Base-by-base conservation (phyloP, 169 alveolate species). In the Sarcocystis neurona region DNA sequence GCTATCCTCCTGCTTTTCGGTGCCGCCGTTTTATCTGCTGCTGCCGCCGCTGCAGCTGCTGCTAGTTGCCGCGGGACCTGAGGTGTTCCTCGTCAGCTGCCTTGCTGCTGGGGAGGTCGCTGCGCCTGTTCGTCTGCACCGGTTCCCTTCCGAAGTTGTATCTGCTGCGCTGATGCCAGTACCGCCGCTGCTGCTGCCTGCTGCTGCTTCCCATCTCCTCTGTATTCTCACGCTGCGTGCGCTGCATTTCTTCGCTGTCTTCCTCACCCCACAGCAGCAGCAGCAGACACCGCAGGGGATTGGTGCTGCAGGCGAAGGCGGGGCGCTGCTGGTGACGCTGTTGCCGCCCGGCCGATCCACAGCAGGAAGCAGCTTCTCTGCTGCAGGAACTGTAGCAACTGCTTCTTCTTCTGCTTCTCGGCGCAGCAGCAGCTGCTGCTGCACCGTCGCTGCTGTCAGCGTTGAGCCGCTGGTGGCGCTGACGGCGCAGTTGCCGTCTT, bases 131-230 rank as follows among this genome's bases (percentile, higher is more conserved):
- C n/a, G n/a, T n/a, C 56, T 53, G 82, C 30, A 39, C 41, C 56
- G 82, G 82, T 2, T 53, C 82, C 8, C 82, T 72, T 12, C 53
- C 66, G 82, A 72, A 30, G 41, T 72, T 27, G 39, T 72, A n/a
- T 72, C 82, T 12, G 82, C 41, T 5, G 39, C 18, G 43, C 56
- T 72, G 41, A 39, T 53, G 47, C 82, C 82, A 27, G 82, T 39
- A 6, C 82, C 82, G 15, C 43, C 32, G 2, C 58, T 48, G 39
- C 46, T 72, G 18, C 56, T 72, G 56, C 41, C 41, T 27, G 12
- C 82, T 18, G 20, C 82, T 15, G 82, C 34, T 39, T 72, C 82
- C 12, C 82, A 72, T 53, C 53, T 72, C 34, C 82, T 72, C 56
- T 43, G 34, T 53, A 39, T 72, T 53, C 82, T 72, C 58, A 72